phyloP scores from a whole-genome alignment of 306 rosid species.

The Glycine latifolia region DNA sequence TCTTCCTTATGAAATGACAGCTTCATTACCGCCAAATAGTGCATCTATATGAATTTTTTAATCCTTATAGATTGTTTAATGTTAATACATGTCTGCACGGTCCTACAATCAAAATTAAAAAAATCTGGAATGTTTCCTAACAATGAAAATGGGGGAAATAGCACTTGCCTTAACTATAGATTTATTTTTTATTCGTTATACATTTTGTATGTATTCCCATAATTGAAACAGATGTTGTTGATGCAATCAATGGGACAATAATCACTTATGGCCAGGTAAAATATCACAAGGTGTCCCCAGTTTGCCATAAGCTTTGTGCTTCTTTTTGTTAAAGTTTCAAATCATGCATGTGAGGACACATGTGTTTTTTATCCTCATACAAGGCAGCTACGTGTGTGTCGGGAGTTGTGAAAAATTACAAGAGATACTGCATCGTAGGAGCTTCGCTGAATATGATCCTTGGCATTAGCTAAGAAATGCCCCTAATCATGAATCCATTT shows the following conservation, averaged over 20 bases:
- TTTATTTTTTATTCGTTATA: constrained; percentile 35
- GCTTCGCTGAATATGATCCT: too few relatives aligned
- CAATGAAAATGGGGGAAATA: background rate
- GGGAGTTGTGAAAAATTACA: too few relatives aligned
- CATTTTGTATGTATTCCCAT: constrained; percentile 36
- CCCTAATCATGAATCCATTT: background rate
- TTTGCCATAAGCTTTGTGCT: background rate
- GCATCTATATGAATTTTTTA: background rate
- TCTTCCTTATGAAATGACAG: constrained; percentile 8
- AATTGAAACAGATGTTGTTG: constrained; percentile 66
- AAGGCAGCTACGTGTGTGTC: background rate
- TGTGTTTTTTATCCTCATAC: constrained; percentile 17
- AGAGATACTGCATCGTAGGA: too few relatives aligned
- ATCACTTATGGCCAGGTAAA: constrained; percentile 90
- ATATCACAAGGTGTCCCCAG: background rate
- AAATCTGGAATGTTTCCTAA: background rate
- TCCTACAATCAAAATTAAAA: too few relatives aligned
- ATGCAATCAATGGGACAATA: constrained; percentile 77
- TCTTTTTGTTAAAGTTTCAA: too few relatives aligned
- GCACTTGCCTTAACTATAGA: constrained; percentile 1
- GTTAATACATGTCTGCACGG: background rate
- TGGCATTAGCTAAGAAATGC: too few relatives aligned
- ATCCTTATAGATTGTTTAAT: background rate
- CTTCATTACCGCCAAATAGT: background rate
- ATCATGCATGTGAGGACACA: background rate